Percentiles rank a stretch among this genome's conserved stretches.
These are phyloP conservation scores for Thermothelomyces thermophilus DNA, from an alignment of 2,329 filamentous ascomycete species.

Conservation along the genomic window DNA sequence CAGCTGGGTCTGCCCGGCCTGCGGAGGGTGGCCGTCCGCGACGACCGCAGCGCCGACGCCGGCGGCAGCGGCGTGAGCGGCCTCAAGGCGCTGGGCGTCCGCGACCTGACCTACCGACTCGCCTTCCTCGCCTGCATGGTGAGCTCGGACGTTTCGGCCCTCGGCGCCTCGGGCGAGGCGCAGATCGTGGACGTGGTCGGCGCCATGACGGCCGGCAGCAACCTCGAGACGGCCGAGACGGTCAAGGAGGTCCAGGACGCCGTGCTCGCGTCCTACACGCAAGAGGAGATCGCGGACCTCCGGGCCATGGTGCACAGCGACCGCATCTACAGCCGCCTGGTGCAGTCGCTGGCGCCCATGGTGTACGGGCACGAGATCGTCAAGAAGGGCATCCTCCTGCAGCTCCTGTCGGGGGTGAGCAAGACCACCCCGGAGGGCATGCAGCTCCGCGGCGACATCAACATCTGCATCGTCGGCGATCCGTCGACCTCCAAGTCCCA, in stretches of 20 bases:
- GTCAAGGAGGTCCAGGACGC: conserved; percentile 84
- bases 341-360: conserved; percentile 92
- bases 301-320: conserved; percentile 90
- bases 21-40: conserved; percentile 73
- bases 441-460: conserved; percentile 93
- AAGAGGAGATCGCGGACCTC: conserved; percentile 83
- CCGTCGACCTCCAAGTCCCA: conserved; percentile 97
- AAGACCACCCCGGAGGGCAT: conserved; percentile 92
- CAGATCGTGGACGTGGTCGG: conserved; percentile 80
- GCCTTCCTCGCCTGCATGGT: conserved; percentile 98
- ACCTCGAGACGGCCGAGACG: conserved; percentile 59
- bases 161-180: conserved; percentile 66
- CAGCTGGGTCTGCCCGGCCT: conserved; percentile 87
- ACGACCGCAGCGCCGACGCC: conserved; percentile 74
- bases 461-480: conserved; percentile 96
- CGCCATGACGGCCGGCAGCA: conserved; percentile 67
- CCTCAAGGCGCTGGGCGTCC: conserved; percentile 85
- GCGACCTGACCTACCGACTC: conserved; percentile 89
- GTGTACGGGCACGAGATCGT: conserved; percentile 97
- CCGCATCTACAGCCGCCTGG: conserved; percentile 87
- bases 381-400: conserved; percentile 91
- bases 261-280: conserved; percentile 78
- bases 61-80: conserved; percentile 82
- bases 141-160: conserved; percentile 75
- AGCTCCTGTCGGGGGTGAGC: conserved; percentile 91